Percentiles rank a stretch among this genome's conserved stretches.
Evolutionary conservation across 306 rosid species (phyloP).

Genomic region (Acacia acuminata): DNA sequence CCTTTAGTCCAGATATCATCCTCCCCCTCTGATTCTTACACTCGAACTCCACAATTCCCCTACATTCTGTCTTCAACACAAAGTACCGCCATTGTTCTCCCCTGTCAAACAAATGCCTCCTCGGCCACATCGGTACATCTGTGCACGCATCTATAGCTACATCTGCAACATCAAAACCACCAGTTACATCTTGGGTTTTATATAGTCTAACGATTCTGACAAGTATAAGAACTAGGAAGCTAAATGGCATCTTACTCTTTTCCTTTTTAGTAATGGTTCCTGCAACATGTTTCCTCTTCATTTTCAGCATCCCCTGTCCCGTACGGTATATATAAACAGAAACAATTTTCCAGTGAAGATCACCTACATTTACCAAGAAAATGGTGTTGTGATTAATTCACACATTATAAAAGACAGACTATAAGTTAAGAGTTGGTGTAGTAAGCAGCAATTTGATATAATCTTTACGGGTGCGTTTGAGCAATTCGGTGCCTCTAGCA

Average conservation of each 20-base stretch:
- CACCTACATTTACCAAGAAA: slow-evolving; percentile 57
- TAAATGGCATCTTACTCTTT: slow-evolving; percentile 60
- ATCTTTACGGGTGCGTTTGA: slow-evolving; percentile 95
- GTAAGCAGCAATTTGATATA: neutral
- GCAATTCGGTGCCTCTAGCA: slow-evolving; percentile 86
- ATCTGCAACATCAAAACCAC: slow-evolving; percentile 49
- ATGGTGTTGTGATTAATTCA: neutral
- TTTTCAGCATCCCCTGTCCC: slow-evolving; percentile 92
- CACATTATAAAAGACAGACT: neutral
- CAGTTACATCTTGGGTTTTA: neutral
- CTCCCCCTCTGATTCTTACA: slow-evolving; percentile 75
- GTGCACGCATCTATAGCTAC: slow-evolving; percentile 73
- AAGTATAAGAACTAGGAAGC: neutral
- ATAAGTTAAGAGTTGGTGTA: neutral
- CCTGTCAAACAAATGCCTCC: slow-evolving; percentile 65
- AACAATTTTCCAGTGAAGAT: slow-evolving; percentile 96
- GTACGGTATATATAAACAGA: slow-evolving; percentile 82
- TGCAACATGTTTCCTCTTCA: slow-evolving; percentile 91
- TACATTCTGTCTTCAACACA: slow-evolving; percentile 71
- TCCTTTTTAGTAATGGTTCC: slow-evolving; percentile 93
- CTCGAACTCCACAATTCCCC: slow-evolving; percentile 92
- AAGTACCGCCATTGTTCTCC: slow-evolving; percentile 82
- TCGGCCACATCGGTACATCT: slow-evolving; percentile 83
- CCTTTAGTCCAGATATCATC: slow-evolving; percentile 86
- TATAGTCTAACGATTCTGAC: neutral